Conservation (phyloP, 2,329 filamentous ascomycete genomes). For the Verticillium dahliae region DNA sequence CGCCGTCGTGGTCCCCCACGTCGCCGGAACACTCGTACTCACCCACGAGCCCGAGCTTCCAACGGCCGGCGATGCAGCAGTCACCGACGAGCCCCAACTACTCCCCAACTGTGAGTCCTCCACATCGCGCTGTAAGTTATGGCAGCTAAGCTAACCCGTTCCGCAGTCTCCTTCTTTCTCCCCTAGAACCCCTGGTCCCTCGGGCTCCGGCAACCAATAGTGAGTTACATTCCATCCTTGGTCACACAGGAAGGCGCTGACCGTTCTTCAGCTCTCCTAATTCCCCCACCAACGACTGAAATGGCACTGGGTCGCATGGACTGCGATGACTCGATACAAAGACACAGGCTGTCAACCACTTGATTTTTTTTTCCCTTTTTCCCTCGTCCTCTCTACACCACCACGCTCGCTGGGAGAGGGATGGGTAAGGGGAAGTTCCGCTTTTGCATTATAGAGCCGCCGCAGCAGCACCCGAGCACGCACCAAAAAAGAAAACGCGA, state of each 20-base stretch:
- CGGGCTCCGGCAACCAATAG: slow-evolving; percentile 34
- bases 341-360: slow-evolving; percentile 14
- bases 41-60: slow-evolving; percentile 56
- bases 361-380: slow-evolving; percentile 1
- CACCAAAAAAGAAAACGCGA: not conserved
- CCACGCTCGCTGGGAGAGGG: not conserved
- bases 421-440: not conserved
- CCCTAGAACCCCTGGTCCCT: slow-evolving; percentile 37
- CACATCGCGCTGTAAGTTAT: not conserved
- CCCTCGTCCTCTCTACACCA: not conserved
- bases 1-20: slow-evolving; percentile 72
- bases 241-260: not conserved
- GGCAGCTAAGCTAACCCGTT: slow-evolving; percentile 17
- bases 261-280: slow-evolving; percentile 14
- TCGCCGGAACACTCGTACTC: slow-evolving; percentile 56
- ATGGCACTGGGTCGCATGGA: slow-evolving; percentile 7
- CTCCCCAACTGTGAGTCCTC: slow-evolving; percentile 53
- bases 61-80: slow-evolving; percentile 40
- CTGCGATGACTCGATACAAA: slow-evolving; percentile 8
- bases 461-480: not conserved
- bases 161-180: slow-evolving; percentile 39
- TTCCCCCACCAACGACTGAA: slow-evolving; percentile 33
- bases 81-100: slow-evolving; percentile 66
- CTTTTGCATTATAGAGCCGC: slow-evolving; percentile 12
- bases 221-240: slow-evolving; percentile 3